Evolutionary conservation across 2,329 filamentous ascomycete genomes (phyloP).

Genomic region (Calonectria ilicicola): DNA sequence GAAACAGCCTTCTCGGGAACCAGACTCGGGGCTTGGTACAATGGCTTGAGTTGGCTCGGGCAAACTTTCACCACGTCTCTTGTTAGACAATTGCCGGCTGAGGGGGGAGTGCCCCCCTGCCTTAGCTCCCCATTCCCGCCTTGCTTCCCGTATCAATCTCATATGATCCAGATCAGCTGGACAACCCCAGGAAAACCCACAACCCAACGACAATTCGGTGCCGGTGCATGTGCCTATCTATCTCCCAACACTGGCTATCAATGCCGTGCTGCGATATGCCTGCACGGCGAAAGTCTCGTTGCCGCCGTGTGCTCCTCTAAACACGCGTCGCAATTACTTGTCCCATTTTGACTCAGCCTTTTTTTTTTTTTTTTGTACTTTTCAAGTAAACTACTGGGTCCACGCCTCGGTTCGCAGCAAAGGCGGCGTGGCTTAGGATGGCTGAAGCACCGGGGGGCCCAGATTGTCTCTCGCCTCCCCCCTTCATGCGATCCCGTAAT

Average conservation of each 20-base stretch:
- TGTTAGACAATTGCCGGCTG: background rate
- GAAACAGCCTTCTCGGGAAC: background rate
- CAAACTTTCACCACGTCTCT: background rate
- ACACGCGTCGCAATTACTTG: background rate
- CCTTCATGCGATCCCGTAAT: background rate
- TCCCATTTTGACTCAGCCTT: background rate
- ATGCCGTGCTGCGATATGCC: background rate
- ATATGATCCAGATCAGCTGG: slow-evolving; percentile 39
- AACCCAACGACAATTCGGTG: background rate
- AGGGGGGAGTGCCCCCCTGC: background rate
- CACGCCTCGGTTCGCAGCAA: background rate
- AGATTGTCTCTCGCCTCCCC: background rate
- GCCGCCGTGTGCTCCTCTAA: background rate
- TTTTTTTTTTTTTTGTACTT: background rate
- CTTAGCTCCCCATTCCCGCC: slow-evolving; percentile 2
- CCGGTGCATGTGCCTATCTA: background rate
- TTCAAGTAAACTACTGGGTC: slow-evolving; percentile 8
- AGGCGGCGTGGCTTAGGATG: background rate
- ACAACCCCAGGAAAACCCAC: slow-evolving; percentile 8
- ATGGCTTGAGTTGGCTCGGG: background rate
- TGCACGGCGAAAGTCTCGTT: slow-evolving; percentile 26
- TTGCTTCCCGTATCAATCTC: slow-evolving; percentile 37
- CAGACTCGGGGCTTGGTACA: background rate
- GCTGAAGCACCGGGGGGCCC: background rate
- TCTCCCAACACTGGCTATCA: slow-evolving; percentile 5